Conservation (phyloP, 192 early-diverging fungal genomes). For the Entrophospora sp. region DNA sequence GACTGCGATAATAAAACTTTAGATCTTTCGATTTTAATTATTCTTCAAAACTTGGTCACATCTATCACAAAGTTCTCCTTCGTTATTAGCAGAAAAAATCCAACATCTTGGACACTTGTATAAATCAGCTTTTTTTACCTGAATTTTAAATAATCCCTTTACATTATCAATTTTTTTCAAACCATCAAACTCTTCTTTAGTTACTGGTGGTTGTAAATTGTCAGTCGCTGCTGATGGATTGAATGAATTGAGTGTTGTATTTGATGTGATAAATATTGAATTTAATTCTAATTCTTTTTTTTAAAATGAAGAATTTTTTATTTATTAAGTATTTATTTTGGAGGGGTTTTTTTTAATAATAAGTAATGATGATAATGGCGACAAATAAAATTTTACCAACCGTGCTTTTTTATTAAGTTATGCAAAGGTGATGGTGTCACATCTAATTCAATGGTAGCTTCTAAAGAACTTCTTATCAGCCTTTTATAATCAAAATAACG, state of each 20-base stretch:
- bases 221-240: not conserved
- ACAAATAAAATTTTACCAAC: not conserved
- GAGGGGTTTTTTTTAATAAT: no score
- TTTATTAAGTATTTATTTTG: not conserved
- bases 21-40: not conserved
- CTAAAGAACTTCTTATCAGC: slow-evolving; percentile 40
- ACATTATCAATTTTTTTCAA: slow-evolving; percentile 19
- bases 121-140: slow-evolving; percentile 35
- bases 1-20: no score
- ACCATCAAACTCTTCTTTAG: slow-evolving; percentile 1
- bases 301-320: slow-evolving; percentile 8
- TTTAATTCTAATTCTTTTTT: slow-evolving; percentile 32
- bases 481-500: slow-evolving; percentile 12
- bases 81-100: slow-evolving; percentile 45
- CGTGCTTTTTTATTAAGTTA: slow-evolving; percentile 14
- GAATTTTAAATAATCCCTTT: slow-evolving; percentile 33
- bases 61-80: slow-evolving; percentile 47
- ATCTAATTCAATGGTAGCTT: slow-evolving; percentile 38
- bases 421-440: slow-evolving; percentile 3
- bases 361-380: no score
- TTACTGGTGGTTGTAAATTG: not conserved
- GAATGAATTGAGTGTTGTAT: slow-evolving; percentile 25
- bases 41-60: slow-evolving; percentile 32
- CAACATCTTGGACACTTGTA: slow-evolving; percentile 80
- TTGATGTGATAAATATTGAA: slow-evolving; percentile 39